Percentiles rank a stretch among this genome's conserved stretches.
phyloP scores from a whole-genome alignment of 2,329 filamentous ascomycete genomes.

The Colletotrichum sp. region DNA sequence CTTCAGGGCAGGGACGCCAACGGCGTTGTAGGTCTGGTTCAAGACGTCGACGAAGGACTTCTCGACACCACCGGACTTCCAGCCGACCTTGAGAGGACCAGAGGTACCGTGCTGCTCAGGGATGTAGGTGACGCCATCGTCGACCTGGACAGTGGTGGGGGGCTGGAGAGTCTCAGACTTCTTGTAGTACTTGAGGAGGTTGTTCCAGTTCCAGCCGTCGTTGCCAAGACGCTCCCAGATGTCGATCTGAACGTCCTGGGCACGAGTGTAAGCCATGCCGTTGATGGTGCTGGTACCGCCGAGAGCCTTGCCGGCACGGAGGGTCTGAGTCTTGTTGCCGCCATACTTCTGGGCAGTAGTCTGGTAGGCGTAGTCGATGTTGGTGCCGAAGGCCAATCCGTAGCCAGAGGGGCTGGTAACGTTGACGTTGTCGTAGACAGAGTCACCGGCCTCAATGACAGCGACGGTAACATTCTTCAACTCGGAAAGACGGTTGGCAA shows the following conservation, averaged over 20 bases:
- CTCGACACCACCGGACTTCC: constrained; percentile 36
- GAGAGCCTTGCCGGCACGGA: constrained; percentile 40
- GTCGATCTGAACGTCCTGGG: constrained; percentile 44
- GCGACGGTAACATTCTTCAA: constrained; percentile 35
- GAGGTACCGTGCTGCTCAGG: constrained; percentile 36
- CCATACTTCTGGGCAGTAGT: constrained; percentile 34
- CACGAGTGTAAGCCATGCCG: constrained; percentile 52
- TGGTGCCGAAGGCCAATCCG: constrained; percentile 27
- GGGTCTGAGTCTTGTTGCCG: constrained; percentile 35
- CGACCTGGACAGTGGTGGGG: constrained; percentile 37
- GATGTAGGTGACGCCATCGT: constrained; percentile 36
- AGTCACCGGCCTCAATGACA: constrained; percentile 41
- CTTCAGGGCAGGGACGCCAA: constrained; percentile 30
- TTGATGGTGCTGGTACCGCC: constrained; percentile 47
- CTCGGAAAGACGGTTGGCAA: constrained; percentile 41
- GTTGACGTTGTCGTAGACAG: constrained; percentile 37
- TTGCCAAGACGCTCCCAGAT: constrained; percentile 49
- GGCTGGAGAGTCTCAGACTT: constrained; percentile 42
- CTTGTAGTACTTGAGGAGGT: constrained; percentile 51
- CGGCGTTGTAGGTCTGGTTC: constrained; percentile 34
- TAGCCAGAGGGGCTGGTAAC: constrained; percentile 34
- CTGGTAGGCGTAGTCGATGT: constrained; percentile 39
- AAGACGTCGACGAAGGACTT: constrained; percentile 32
- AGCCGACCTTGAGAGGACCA: constrained; percentile 42
- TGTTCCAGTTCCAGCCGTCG: constrained; percentile 48